Base-by-base conservation (phyloP, 176 grass and related monocot genomes). In the Phoenix roebelenii region DNA sequence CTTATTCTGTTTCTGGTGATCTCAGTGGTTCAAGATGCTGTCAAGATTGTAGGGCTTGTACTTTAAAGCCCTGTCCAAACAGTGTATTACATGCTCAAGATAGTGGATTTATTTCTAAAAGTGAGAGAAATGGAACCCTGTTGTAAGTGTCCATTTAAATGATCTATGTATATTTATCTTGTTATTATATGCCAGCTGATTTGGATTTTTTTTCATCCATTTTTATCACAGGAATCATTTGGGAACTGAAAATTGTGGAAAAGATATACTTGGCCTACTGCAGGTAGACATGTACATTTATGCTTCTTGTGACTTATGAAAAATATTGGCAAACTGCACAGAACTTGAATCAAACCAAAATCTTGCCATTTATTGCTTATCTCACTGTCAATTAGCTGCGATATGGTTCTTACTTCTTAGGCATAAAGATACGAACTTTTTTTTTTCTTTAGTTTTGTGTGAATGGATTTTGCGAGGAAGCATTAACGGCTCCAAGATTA, bases 261-360 rank as follows among this genome's bases (percentile, higher is more conserved):
- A 80, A 60, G 72, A 79, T 61, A 76, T 79, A 60, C 25, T 61
- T 68, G 58, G 48, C 30, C 66, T 76, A 60, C 61, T 69, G 53
- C 71, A 83, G 84, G 84, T 82, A 30, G 0, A 28, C 25, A 50
- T 68, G 3, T 0, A n/a, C 72, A 58, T 63, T 28, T 23, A 32
- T 49, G 48, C 68, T 76, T 22, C 18, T 14, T 44, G 35, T 44
- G 35, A 44, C 5, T 32, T 14, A 44, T 14, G 10, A 44, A 35
- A 44, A 1, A 44, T 44, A 44, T 44, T 44, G 35, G 10, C 5
- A 6, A 44, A 44, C 35, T 44, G 35, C 10, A 44, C 10, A 12
- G 5, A 10, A 44, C 35, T 44, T 44, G 35, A 44, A 14, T 14
- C 12, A 44, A 12, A 44, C 10, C 35, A 12, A 44, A 44, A 14